Conservation (phyloP, 768 basidiomycete genomes). For the Naganishia antarctica region DNA sequence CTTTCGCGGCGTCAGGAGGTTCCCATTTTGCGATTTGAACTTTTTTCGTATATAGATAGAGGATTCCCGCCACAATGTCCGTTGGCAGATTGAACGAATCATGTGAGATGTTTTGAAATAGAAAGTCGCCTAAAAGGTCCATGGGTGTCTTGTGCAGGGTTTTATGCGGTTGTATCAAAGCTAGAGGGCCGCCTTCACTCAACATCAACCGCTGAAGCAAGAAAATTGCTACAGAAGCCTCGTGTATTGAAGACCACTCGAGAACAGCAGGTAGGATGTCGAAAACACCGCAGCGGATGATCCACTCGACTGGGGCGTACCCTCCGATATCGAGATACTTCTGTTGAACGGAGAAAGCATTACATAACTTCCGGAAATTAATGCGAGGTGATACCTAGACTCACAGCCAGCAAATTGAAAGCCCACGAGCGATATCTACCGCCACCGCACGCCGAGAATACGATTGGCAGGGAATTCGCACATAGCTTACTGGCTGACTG, state of each 20-base stretch:
- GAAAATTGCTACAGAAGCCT: conserved; percentile 18
- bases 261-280: conserved; percentile 17
- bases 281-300: conserved; percentile 22
- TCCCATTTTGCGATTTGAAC: background rate
- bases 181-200: conserved; percentile 4
- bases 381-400: background rate
- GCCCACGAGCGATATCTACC: conserved; percentile 18
- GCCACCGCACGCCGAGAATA: conserved; percentile 22
- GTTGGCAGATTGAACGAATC: background rate
- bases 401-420: conserved; percentile 21
- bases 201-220: conserved; percentile 21
- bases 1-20: background rate
- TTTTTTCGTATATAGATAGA: conserved; percentile 20
- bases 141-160: background rate
- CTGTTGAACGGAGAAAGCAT: no score
- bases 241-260: conserved; percentile 4
- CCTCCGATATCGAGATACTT: conserved; percentile 28
- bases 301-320: conserved; percentile 14
- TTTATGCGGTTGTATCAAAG: background rate
- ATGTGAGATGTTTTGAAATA: background rate
- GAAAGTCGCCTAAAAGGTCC: conserved; percentile 4
- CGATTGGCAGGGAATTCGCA: conserved; percentile 21
- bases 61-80: conserved; percentile 18
- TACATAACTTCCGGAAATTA: no score
- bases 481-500: conserved; percentile 10